Conservation (phyloP, 73 alveolate genomes). For the Tetrahymena elliotti region DNA sequence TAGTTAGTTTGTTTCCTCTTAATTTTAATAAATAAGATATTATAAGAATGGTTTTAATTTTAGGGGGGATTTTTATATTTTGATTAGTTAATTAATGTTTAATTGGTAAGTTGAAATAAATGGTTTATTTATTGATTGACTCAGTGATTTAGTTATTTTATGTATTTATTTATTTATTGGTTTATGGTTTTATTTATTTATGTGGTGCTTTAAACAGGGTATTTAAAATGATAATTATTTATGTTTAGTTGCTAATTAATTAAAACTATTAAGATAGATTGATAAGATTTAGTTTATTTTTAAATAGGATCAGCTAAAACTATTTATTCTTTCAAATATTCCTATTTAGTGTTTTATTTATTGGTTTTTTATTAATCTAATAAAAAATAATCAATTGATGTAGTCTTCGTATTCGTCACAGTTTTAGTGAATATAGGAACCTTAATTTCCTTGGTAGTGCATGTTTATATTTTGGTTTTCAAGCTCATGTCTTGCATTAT, state of each 20-base stretch:
- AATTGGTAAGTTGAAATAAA: background rate
- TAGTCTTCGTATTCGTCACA: background rate
- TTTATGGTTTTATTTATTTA: no score
- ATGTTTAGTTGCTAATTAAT: background rate
- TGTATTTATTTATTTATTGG: background rate
- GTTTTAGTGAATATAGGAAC: background rate
- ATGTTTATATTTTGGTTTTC: background rate
- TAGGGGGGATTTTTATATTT: no score
- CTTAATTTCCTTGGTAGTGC: background rate
- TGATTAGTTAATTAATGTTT: background rate
- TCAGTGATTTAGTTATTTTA: background rate
- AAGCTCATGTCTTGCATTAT: constrained; percentile 1
- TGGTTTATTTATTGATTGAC: background rate
- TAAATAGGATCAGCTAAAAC: background rate
- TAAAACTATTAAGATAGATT: background rate
- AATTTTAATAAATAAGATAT: background rate
- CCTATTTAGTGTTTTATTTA: no score
- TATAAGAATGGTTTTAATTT: background rate
- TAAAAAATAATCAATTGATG: background rate
- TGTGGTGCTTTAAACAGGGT: background rate
- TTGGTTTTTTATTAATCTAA: no score
- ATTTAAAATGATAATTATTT: background rate
- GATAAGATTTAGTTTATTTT: background rate
- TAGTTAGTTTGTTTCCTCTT: background rate
- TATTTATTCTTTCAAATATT: background rate